Percentiles rank a stretch among this genome's conserved stretches.
phyloP scores from a whole-genome alignment of 1,284 basidiomycete species.

The Psilocybe mexicana region DNA sequence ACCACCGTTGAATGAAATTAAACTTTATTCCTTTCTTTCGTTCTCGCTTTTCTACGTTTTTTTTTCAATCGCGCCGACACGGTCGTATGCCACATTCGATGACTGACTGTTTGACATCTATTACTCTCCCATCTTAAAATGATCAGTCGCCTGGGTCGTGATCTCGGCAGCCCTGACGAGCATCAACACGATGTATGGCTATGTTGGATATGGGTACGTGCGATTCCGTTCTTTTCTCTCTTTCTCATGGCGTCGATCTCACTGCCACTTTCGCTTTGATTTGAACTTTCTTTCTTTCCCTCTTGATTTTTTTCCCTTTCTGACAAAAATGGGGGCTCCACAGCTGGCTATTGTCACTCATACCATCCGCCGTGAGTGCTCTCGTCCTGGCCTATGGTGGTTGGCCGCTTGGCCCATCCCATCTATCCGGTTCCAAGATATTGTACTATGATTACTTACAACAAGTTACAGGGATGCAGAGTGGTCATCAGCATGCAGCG shows the following conservation, averaged over 20 bases:
- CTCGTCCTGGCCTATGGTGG: not conserved
- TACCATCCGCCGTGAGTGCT: conserved; percentile 21
- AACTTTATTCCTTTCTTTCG: not conserved
- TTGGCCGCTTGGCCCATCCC: not conserved
- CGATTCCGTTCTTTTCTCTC: conserved; percentile 20
- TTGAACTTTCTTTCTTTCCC: not conserved
- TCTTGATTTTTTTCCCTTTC: not conserved
- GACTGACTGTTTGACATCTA: not conserved
- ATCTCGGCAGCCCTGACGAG: conserved; percentile 16
- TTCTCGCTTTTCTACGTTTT: not conserved
- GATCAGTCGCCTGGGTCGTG: conserved; percentile 17
- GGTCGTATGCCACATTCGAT: not conserved
- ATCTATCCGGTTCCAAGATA: not conserved
- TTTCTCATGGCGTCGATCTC: conserved; percentile 15
- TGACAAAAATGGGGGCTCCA: not conserved
- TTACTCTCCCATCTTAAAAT: not conserved
- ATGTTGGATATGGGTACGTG: conserved; percentile 24
- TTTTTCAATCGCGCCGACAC: not conserved
- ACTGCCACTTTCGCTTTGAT: conserved; percentile 2
- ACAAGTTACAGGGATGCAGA: conserved; percentile 18
- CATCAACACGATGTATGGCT: conserved; percentile 19
- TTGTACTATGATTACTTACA: not conserved
- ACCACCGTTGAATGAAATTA: conserved; percentile 1
- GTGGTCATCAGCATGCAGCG: conserved; percentile 24
- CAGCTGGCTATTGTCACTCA: conserved; percentile 22